phyloP scores from a whole-genome alignment of 768 basidiomycete species.

The Tricholomella constricta region DNA sequence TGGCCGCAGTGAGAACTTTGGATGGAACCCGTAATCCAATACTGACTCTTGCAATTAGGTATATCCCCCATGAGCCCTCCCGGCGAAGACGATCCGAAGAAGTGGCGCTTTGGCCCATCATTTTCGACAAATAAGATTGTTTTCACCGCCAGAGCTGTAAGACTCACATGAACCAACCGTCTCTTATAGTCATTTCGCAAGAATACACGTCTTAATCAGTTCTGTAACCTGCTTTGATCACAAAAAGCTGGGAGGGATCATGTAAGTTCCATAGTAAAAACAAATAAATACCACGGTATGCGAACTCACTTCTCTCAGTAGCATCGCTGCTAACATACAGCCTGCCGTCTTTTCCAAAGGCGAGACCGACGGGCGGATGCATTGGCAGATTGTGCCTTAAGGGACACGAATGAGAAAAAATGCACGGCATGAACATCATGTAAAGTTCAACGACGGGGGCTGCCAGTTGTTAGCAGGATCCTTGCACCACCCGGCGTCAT shows the following conservation, averaged over 20 bases:
- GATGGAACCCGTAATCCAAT: no score
- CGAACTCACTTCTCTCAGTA: slow-evolving; percentile 42
- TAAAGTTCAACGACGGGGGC: slow-evolving; percentile 40
- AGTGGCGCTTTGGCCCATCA: no score
- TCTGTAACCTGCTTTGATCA: slow-evolving; percentile 11
- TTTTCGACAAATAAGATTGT: no score
- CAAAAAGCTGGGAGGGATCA: slow-evolving; percentile 4
- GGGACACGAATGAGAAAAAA: neutral
- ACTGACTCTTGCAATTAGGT: no score
- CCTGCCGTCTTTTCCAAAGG: slow-evolving; percentile 35
- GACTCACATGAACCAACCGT: no score
- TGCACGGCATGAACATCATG: neutral
- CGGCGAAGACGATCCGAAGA: no score
- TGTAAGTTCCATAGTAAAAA: neutral
- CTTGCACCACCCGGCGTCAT: slow-evolving; percentile 37
- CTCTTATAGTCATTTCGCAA: no score
- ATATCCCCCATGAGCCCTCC: no score
- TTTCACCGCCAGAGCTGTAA: no score
- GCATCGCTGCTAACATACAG: slow-evolving; percentile 46
- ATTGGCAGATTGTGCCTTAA: slow-evolving; percentile 47
- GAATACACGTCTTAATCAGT: no score
- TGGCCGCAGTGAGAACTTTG: no score
- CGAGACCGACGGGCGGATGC: slow-evolving; percentile 47
- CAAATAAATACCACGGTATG: neutral
- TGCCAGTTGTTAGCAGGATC: slow-evolving; percentile 35